A percentile compares a stretch with the other conserved stretches of the same genome.
Conservation (phyloP, 139 green algal species). For the Picochlorum sp. region DNA sequence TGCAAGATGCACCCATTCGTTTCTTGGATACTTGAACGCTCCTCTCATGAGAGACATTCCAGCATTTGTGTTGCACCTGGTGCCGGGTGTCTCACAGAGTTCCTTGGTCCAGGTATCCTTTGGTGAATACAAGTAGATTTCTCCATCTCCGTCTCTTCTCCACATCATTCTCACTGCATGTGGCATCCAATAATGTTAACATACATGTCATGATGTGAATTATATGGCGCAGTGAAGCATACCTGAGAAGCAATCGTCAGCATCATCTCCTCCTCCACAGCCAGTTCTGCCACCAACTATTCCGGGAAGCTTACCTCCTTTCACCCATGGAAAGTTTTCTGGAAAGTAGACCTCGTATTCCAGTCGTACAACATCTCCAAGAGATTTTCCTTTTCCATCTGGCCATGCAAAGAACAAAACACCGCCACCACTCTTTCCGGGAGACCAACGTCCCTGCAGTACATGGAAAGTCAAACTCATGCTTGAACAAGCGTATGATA, state of each 20-base stretch:
- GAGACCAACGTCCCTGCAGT: constrained; percentile 12
- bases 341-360: constrained; percentile 15
- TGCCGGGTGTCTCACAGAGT: not conserved
- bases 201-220: not conserved
- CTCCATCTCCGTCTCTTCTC: constrained; percentile 4
- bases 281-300: constrained; percentile 2
- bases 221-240: not conserved
- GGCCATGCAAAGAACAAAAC: constrained; percentile 14
- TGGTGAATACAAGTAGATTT: constrained; percentile 5
- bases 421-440: not conserved
- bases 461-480: not conserved
- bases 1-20: not conserved
- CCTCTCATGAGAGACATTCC: constrained; percentile 8
- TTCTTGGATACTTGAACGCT: not conserved
- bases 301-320: constrained; percentile 7
- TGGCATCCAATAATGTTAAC: no score
- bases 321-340: constrained; percentile 11
- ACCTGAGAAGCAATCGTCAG: constrained; percentile 12
- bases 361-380: not conserved
- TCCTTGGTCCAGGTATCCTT: not conserved
- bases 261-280: constrained; percentile 8
- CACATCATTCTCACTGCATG: constrained; percentile 12
- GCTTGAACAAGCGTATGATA: not conserved
- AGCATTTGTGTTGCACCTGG: constrained; percentile 6
- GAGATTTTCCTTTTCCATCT: not conserved